Conservation (phyloP, 306 rosid species). For the Erythrophleum fordii region DNA sequence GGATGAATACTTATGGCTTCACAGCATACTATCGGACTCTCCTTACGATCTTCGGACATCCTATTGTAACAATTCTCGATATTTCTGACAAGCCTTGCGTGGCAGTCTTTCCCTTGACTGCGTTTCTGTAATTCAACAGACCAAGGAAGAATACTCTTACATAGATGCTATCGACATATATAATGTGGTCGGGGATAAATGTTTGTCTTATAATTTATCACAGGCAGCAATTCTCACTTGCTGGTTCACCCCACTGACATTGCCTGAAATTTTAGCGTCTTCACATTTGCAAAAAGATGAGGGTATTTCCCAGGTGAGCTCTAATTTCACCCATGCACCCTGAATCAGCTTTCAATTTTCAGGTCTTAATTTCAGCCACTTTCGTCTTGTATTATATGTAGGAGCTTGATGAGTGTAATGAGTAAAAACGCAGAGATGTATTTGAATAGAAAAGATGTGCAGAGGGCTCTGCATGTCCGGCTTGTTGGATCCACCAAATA, state of each 20-base stretch:
- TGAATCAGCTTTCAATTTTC: too few species aligned
- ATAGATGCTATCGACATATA: background rate
- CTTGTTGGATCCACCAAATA: conserved; percentile 47
- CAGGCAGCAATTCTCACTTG: conserved; percentile 23
- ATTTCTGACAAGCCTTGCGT: background rate
- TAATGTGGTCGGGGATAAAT: conserved; percentile 29
- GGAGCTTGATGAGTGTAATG: conserved; percentile 53
- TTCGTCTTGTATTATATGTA: background rate
- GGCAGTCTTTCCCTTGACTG: background rate
- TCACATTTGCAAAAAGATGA: background rate
- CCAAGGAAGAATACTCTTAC: conserved; percentile 3
- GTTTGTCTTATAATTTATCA: conserved; percentile 33
- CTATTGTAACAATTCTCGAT: conserved; percentile 35
- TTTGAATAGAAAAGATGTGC: conserved; percentile 63
- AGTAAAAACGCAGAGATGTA: conserved; percentile 48
- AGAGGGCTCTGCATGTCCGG: conserved; percentile 58
- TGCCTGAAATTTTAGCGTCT: background rate
- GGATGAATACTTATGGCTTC: conserved; percentile 47
- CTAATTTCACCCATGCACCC: too few species aligned
- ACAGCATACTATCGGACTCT: conserved; percentile 42
- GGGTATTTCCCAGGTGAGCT: background rate
- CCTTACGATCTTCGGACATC: conserved; percentile 29
- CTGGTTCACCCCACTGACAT: background rate
- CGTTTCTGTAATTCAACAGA: background rate
- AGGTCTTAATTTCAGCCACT: too few species aligned